Evolutionary conservation across 306 rosid species (phyloP).

Genomic region (Senna siamea): DNA sequence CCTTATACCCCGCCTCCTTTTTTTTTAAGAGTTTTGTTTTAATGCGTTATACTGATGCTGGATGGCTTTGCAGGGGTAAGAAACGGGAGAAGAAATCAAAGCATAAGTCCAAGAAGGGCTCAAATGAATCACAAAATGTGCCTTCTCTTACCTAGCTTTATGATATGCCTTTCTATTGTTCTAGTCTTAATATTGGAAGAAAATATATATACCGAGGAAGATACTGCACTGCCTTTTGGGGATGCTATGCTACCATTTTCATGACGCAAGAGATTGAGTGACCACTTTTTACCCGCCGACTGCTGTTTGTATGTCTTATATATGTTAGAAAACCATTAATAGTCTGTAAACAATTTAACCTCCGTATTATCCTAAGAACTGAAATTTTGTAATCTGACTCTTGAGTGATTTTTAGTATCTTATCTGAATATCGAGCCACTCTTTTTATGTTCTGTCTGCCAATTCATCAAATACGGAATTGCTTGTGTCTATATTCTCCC

Average conservation of each 20-base stretch:
- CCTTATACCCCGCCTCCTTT: slow-evolving; percentile 5
- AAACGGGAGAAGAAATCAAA: slow-evolving; percentile 96
- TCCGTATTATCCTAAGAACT: not conserved
- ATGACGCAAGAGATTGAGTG: not conserved
- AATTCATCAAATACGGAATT: not conserved
- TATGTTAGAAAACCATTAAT: too few species aligned
- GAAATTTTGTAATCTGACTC: not conserved
- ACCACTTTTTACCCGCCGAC: not conserved
- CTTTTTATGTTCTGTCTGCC: not conserved
- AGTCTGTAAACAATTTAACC: not conserved
- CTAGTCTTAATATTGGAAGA: slow-evolving; percentile 17
- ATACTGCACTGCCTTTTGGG: not conserved
- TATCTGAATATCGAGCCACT: not conserved
- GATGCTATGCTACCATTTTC: not conserved
- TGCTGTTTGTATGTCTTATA: too few species aligned
- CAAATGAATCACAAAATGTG: slow-evolving; percentile 51
- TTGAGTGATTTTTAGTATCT: not conserved
- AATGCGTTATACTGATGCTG: slow-evolving; percentile 15
- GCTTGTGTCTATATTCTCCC: not conserved
- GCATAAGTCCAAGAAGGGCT: slow-evolving; percentile 83
- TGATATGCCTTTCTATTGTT: not conserved
- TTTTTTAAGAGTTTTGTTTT: not conserved
- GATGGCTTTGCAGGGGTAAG: slow-evolving; percentile 61
- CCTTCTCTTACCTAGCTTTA: slow-evolving; percentile 33
- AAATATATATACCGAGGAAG: not conserved